Evolutionary conservation across 2,329 filamentous ascomycete genomes (phyloP).

Genomic region (Xylaria digitata): DNA sequence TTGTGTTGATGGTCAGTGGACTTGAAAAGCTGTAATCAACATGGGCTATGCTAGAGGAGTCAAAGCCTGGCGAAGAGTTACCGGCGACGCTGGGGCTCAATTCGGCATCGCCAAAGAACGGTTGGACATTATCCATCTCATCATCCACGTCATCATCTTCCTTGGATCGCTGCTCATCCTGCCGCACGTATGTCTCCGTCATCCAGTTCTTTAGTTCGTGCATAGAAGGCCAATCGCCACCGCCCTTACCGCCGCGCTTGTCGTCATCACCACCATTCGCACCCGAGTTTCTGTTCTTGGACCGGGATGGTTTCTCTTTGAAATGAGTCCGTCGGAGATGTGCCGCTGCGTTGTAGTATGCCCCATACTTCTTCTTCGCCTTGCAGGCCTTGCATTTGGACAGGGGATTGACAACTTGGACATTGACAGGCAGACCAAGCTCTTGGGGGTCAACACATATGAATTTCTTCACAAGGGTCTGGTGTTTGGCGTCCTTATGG

Average conservation of each 20-base stretch:
- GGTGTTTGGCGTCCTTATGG: slow-evolving; percentile 75
- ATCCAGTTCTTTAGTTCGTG: slow-evolving; percentile 70
- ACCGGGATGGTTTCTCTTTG: slow-evolving; percentile 68
- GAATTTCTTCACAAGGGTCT: slow-evolving; percentile 64
- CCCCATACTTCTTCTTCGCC: slow-evolving; percentile 81
- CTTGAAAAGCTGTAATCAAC: slow-evolving; percentile 41
- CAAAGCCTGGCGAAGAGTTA: slow-evolving; percentile 40
- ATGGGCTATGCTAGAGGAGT: slow-evolving; percentile 16
- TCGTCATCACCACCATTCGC: slow-evolving; percentile 54
- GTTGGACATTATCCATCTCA: slow-evolving; percentile 52
- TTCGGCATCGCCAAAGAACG: slow-evolving; percentile 42
- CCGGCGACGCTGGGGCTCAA: slow-evolving; percentile 43
- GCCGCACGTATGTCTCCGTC: slow-evolving; percentile 61
- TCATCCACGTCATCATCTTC: slow-evolving; percentile 56
- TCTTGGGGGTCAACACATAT: slow-evolving; percentile 66
- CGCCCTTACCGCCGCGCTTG: slow-evolving; percentile 66
- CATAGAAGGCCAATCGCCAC: slow-evolving; percentile 68
- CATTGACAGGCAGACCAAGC: slow-evolving; percentile 56
- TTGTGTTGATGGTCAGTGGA: slow-evolving; percentile 39
- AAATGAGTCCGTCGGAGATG: slow-evolving; percentile 92
- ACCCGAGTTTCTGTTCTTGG: slow-evolving; percentile 55
- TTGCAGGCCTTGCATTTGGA: slow-evolving; percentile 86
- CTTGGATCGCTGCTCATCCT: slow-evolving; percentile 46
- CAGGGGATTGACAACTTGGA: slow-evolving; percentile 71
- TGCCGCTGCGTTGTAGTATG: slow-evolving; percentile 94